Base-by-base conservation (phyloP, 176 grass and related monocot species). In the Hsuehochloa calcarea region DNA sequence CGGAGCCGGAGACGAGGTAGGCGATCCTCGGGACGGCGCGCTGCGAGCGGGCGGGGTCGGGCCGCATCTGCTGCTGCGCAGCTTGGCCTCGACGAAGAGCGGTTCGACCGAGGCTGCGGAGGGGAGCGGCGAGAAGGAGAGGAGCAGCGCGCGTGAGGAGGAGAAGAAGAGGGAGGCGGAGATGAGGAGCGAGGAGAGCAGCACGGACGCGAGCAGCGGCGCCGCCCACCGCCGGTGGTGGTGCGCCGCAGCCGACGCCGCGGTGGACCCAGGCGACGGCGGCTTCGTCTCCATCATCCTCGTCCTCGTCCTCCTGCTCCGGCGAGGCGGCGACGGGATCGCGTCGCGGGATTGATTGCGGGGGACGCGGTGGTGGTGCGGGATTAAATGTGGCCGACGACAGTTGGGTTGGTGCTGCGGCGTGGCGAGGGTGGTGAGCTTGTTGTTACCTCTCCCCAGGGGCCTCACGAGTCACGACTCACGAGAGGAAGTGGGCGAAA, bases 81-180 rank as follows among this genome's bases (percentile, higher is more conserved):
- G 92, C 90, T 94, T 97, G 82, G 94, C 91, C 84, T 97, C 94
- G 27, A 97, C 94, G 77, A 92, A 97, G 80, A 97, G 84, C 22
- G 94, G 75, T 68, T 93, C 87, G 16, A 77, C 77, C 68, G 78
- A 55, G 77, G 91, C 38, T 31, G 86, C 70, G n/a, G 89, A 26
- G 20, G 91, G 86, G 70, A 88, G 88, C 60, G 89, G 86, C 17
- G 94, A 90, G 87, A 92, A 91, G 85, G 93, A 91, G 78, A 97
- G 89, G 65, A 95, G 91, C 54, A 97, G 92, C 46, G 86, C 88
- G 19, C 86, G 70, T 14, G 88, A 95, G 40, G 95, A 93, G 46
- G 90, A 91, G 80, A 87, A 92, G 80, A 92, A 93, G 83, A 93
- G 89, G 34, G 90, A 97, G 6, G 87, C 90, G 3, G 88, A 88